These are phyloP conservation scores for Penicillium sp. DNA, from an alignment of 2,329 filamentous ascomycete species.

Conservation along the genomic window DNA sequence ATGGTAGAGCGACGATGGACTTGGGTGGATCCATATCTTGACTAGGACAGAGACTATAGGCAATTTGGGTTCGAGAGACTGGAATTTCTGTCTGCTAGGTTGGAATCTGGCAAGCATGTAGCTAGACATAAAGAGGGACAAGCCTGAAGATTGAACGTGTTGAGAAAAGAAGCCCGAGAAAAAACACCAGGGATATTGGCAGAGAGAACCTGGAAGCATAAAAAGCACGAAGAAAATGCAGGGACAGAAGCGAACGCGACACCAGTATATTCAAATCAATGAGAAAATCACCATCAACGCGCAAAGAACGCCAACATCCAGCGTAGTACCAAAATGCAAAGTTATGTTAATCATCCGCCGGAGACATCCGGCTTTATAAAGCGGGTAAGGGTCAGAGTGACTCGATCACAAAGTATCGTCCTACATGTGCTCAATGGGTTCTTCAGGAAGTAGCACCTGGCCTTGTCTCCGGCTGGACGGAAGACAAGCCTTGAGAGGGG, in stretches of 20 bases:
- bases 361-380: not conserved
- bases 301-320: not conserved
- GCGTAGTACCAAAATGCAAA: not conserved
- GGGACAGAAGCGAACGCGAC: not conserved
- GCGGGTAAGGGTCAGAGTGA: not conserved
- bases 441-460: constrained; percentile 68
- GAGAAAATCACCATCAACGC: not conserved
- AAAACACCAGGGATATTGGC: too few species aligned
- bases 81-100: not conserved
- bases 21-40: not conserved
- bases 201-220: too few species aligned
- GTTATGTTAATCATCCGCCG: not conserved
- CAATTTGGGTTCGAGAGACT: not conserved
- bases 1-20: not conserved
- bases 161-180: not conserved
- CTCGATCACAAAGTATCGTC: not conserved
- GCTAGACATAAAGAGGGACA: not conserved
- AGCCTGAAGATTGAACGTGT: not conserved
- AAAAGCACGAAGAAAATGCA: not conserved
- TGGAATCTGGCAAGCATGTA: not conserved
- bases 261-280: not conserved
- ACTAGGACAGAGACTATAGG: not conserved
- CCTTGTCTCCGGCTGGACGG: constrained; percentile 57
- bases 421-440: constrained; percentile 73
- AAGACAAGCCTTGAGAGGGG: constrained; percentile 71